These are phyloP conservation scores for Yamadazyma phyllophila DNA, from an alignment of 805 yeast species.

Conservation along the genomic window DNA sequence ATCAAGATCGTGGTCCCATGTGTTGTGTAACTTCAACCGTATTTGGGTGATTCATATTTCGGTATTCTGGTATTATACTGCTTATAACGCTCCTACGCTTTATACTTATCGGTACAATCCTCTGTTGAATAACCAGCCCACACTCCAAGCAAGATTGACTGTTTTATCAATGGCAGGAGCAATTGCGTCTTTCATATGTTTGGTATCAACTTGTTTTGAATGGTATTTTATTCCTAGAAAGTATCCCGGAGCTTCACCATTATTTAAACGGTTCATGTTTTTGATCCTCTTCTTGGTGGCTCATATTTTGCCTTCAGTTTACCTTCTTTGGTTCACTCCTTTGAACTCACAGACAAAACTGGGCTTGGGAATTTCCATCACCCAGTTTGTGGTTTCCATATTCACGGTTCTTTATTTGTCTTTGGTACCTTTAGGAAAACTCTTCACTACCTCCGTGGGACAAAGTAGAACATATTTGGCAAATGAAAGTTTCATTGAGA, in stretches of 20 bases:
- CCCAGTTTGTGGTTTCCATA: slow-evolving; percentile 57
- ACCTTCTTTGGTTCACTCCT: slow-evolving; percentile 45
- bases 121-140: slow-evolving; percentile 57
- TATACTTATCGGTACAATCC: slow-evolving; percentile 58
- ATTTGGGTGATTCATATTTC: slow-evolving; percentile 77
- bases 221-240: slow-evolving; percentile 63
- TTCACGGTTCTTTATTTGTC: slow-evolving; percentile 56
- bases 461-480: slow-evolving; percentile 48
- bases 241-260: slow-evolving; percentile 70
- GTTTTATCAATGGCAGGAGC: slow-evolving; percentile 69
- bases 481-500: slow-evolving; percentile 56
- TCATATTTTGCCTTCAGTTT: slow-evolving; percentile 49
- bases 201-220: slow-evolving; percentile 58
- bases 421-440: slow-evolving; percentile 55
- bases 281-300: slow-evolving; percentile 42
- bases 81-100: slow-evolving; percentile 64
- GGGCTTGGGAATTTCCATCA: slow-evolving; percentile 46
- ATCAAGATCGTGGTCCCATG: slow-evolving; percentile 74
- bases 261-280: slow-evolving; percentile 46
- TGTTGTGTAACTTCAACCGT: slow-evolving; percentile 68
- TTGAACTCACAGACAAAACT: slow-evolving; percentile 27
- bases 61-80: slow-evolving; percentile 74
- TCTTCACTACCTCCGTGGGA: slow-evolving; percentile 36
- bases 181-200: slow-evolving; percentile 53
- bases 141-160: slow-evolving; percentile 51